Conservation (phyloP, 371 early-diverging fungal species). For the Lichtheimia hyalospora region DNA sequence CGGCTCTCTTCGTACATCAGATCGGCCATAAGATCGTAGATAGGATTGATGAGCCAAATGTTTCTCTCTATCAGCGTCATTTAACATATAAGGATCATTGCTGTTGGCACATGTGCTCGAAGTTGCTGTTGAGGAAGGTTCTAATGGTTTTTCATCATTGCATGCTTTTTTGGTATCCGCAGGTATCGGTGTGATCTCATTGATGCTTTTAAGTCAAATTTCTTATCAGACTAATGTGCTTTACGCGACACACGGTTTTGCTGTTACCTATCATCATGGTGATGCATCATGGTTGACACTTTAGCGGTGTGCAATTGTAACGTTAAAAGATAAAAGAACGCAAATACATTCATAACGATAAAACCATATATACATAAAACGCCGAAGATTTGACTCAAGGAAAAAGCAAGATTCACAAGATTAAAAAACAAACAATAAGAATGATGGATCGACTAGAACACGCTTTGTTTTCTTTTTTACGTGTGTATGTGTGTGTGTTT, state of each 20-base stretch:
- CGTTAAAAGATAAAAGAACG: neutral
- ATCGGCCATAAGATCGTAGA: slow-evolving; percentile 14
- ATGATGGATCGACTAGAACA: no score
- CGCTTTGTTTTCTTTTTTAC: neutral
- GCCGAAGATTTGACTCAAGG: no score
- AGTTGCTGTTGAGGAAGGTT: neutral
- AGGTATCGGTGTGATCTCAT: slow-evolving; percentile 5
- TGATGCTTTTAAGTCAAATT: neutral
- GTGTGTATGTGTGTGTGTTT: neutral
- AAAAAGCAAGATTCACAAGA: no score
- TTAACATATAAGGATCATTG: slow-evolving; percentile 1
- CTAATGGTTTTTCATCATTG: neutral
- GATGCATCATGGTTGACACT: slow-evolving; percentile 1
- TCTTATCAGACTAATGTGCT: neutral
- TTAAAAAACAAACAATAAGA: no score
- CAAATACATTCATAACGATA: no score
- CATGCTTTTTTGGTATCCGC: slow-evolving; percentile 1
- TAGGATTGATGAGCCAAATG: slow-evolving; percentile 2
- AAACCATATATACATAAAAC: no score
- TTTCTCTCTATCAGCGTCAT: neutral
- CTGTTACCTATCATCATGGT: slow-evolving; percentile 4
- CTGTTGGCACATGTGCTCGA: slow-evolving; percentile 3
- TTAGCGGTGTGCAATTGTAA: neutral
- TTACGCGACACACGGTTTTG: neutral
- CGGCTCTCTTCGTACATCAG: slow-evolving; percentile 16